Conservation (phyloP, 345 rosid genomes). For the Salix suchowensis region DNA sequence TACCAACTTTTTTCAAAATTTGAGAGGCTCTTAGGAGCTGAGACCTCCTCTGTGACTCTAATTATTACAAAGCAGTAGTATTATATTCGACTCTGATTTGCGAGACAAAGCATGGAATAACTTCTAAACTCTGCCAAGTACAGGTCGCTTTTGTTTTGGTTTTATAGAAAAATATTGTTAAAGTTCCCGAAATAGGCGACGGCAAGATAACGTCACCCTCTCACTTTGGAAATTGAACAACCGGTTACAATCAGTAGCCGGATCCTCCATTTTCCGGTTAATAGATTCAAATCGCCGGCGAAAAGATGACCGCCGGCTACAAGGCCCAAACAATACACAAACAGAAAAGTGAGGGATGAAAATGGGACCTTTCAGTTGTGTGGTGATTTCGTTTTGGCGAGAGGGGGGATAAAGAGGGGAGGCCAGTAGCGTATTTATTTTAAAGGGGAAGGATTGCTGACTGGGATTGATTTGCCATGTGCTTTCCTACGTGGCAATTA, state of each 20-base stretch:
- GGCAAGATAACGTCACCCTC: conserved; percentile 34
- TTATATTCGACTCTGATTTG: conserved; percentile 31
- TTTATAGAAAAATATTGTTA: conserved; percentile 27
- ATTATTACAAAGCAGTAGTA: conserved; percentile 21
- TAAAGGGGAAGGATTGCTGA: conserved; percentile 15
- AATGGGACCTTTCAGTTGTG: background rate
- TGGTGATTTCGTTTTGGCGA: background rate
- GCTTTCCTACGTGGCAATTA: conserved; percentile 10
- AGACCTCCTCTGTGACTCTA: background rate
- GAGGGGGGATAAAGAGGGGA: conserved; percentile 2
- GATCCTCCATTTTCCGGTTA: conserved; percentile 22
- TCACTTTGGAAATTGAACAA: conserved; percentile 5
- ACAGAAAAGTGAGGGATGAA: background rate
- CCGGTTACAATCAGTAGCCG: conserved; percentile 9
- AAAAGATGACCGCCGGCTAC: background rate
- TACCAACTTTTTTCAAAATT: conserved; percentile 17
- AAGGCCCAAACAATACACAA: background rate
- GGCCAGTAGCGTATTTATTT: conserved; percentile 5
- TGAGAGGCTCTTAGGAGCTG: conserved; percentile 7
- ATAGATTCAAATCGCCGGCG: background rate
- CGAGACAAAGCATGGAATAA: conserved; percentile 52
- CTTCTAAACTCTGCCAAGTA: conserved; percentile 52
- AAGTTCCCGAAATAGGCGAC: conserved; percentile 48
- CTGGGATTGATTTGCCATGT: conserved; percentile 5
- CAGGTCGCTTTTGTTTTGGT: conserved; percentile 29